Evolutionary conservation across 164 flowering plant species (phyloP).

Genomic region (Macadamia tetraphylla): DNA sequence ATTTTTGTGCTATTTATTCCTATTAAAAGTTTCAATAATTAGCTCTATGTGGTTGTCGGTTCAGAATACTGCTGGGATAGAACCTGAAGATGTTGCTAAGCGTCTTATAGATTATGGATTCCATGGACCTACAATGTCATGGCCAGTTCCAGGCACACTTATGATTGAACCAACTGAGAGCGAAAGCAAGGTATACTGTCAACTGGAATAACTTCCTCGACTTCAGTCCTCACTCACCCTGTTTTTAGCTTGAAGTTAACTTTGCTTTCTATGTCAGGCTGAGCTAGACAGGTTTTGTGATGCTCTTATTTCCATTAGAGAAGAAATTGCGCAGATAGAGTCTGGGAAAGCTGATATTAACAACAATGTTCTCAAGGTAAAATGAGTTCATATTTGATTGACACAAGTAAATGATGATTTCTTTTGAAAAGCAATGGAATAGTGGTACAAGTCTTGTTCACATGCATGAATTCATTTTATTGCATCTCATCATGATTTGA

Average conservation of each 20-base stretch:
- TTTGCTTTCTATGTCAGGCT: slow-evolving; percentile 46
- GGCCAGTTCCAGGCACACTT: slow-evolving; percentile 99
- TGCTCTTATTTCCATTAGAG: slow-evolving; percentile 89
- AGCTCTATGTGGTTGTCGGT: slow-evolving; percentile 1
- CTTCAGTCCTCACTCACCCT: neutral
- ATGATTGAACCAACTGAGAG: slow-evolving; percentile 99
- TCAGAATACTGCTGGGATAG: slow-evolving; percentile 89
- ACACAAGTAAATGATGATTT: neutral
- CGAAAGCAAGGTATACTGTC: slow-evolving; percentile 80
- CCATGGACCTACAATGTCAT: slow-evolving; percentile 98
- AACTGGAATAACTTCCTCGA: neutral
- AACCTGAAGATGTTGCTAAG: slow-evolving; percentile 97
- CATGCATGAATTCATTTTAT: neutral
- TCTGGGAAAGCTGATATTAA: slow-evolving; percentile 76
- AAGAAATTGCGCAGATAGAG: slow-evolving; percentile 87
- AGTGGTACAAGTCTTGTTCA: neutral
- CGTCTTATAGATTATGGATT: slow-evolving; percentile 98
- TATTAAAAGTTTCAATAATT: neutral
- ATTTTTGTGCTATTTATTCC: neutral
- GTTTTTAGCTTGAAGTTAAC: neutral
- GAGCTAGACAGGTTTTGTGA: slow-evolving; percentile 97
- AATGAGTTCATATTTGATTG: neutral
- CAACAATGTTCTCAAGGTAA: slow-evolving; percentile 94
- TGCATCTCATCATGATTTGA: neutral
- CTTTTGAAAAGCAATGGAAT: neutral